Percentiles rank a stretch among this genome's conserved stretches.
These are phyloP conservation scores for Linnemannia exigua DNA, from an alignment of 192 early-diverging fungal species.

Conservation along the genomic window DNA sequence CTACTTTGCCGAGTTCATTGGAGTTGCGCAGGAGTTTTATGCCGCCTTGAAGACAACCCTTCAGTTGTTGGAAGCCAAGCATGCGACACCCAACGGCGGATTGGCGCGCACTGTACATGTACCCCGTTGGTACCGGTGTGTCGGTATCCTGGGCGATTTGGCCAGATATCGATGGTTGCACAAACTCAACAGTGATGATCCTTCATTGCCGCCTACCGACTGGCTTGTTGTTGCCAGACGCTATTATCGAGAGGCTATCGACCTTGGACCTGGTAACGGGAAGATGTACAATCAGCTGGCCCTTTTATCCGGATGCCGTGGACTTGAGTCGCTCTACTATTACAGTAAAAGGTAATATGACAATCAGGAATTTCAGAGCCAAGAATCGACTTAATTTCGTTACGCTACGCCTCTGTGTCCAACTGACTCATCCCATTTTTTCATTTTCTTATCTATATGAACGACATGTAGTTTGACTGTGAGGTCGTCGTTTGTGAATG, in stretches of 20 bases:
- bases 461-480: slow-evolving; percentile 61
- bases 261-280: slow-evolving; percentile 58
- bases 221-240: slow-evolving; percentile 48
- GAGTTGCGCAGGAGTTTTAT: slow-evolving; percentile 64
- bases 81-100: slow-evolving; percentile 15
- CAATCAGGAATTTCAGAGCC: background rate
- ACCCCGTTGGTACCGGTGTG: slow-evolving; percentile 65
- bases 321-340: slow-evolving; percentile 44
- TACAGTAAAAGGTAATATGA: slow-evolving; percentile 54
- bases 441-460: background rate
- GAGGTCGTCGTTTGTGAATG: slow-evolving; percentile 63
- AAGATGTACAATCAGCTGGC: slow-evolving; percentile 70
- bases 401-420: slow-evolving; percentile 9
- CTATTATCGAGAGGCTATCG: slow-evolving; percentile 55
- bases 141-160: slow-evolving; percentile 64
- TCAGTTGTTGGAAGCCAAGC: slow-evolving; percentile 43
- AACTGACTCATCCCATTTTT: background rate
- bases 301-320: slow-evolving; percentile 52
- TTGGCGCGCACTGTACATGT: slow-evolving; percentile 17
- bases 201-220: slow-evolving; percentile 3
- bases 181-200: slow-evolving; percentile 46
- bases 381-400: slow-evolving; percentile 24
- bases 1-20: slow-evolving; percentile 60
- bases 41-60: slow-evolving; percentile 47
- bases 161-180: slow-evolving; percentile 66